Evolutionary conservation across 2,329 filamentous ascomycete genomes (phyloP), one percentile per base, ranked within the genome.

Genomic region (Sporothrix phasma): DNA sequence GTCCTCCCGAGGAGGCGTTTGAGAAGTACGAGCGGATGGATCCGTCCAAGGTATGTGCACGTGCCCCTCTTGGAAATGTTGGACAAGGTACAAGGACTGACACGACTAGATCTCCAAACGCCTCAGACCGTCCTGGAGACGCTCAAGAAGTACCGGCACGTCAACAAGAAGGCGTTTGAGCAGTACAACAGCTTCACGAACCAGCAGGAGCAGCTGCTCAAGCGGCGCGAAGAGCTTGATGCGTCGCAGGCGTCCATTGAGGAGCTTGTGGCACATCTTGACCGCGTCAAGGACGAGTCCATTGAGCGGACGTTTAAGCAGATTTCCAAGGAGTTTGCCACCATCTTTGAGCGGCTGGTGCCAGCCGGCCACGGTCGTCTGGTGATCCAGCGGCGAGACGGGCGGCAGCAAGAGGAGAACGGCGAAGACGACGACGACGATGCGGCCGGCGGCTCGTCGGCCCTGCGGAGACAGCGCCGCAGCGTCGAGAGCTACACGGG

Each of bases 81-180:
- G n/a, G n/a, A n/a, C n/a, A n/a, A n/a, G n/a, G n/a, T n/a, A n/a
- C n/a, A n/a, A n/a, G n/a, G n/a, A 37, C 66, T 67, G 61, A 66
- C 53, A 65, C 46, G 0, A 15, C 8, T 66, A 85, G 80, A 84
- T 85, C 65, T 79, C 79, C n/a, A 78, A 78, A 46, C 87, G 88
- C 64, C 84, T 97, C 26, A 92, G 77, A 95, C 92, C 72, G 91
- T 93, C 71, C 95, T 96, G 68, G 90, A 96, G 70, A 87, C 89
- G 0, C 81, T 97, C 63, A 97, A 97, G 78, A 96, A 97, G 74
- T 97, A 94, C 78, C 91, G 92, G 63, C 91, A 97, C 71, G 92
- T 99, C 77, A 99, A 99, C 83, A 99, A 97, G 79, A 97, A 99
- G 78, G 94, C 94, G 0, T 96, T 97, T 73, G 95, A 99, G 76